Conservation (phyloP, 208 protist species). For the Angomonas ambiguus region DNA sequence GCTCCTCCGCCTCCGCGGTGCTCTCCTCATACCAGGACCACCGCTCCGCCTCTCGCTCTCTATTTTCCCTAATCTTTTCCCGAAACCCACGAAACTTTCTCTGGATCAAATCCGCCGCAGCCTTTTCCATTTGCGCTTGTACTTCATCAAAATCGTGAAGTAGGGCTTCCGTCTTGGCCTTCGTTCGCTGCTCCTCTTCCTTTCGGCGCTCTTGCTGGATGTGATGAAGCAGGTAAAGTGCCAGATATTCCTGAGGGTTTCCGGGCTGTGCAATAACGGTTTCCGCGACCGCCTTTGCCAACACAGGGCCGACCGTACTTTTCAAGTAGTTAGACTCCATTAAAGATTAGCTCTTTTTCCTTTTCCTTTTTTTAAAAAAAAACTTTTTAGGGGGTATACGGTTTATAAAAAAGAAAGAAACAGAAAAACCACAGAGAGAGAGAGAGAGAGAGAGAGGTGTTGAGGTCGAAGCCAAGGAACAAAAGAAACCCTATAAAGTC, state of each 20-base stretch:
- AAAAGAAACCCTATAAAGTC: constrained; percentile 13
- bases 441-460: constrained; percentile 9
- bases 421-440: constrained; percentile 6
- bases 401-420: not conserved
- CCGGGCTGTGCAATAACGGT: constrained; percentile 80
- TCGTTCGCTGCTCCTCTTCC: constrained; percentile 16
- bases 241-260: constrained; percentile 90
- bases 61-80: constrained; percentile 21
- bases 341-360: constrained; percentile 7
- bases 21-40: constrained; percentile 49
- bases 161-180: constrained; percentile 38
- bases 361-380: constrained; percentile 6
- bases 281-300: constrained; percentile 88
- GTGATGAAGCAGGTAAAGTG: constrained; percentile 81
- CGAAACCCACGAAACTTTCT: constrained; percentile 52
- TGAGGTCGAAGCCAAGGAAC: not conserved
- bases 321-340: constrained; percentile 90
- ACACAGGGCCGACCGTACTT: constrained; percentile 65
- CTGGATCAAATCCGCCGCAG: constrained; percentile 69
- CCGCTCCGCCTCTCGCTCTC: constrained; percentile 46
- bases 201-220: constrained; percentile 74
- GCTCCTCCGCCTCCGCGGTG: constrained; percentile 60
- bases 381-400: not conserved
- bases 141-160: constrained; percentile 50
- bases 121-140: constrained; percentile 55